Base-by-base conservation (phyloP, 2,329 filamentous ascomycete genomes). In the Colletotrichum simmondsii region DNA sequence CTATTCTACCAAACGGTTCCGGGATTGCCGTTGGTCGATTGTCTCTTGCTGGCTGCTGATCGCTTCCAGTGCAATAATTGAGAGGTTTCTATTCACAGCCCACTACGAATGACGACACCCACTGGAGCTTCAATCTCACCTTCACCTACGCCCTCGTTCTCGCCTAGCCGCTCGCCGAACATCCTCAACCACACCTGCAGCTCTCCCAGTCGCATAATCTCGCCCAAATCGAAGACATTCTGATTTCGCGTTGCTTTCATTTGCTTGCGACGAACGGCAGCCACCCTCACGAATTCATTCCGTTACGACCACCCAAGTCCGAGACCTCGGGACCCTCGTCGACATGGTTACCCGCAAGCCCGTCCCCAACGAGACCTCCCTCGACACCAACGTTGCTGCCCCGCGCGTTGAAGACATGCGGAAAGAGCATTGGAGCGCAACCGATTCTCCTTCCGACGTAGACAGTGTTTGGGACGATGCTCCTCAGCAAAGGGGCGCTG, bases 311-410 rank as follows among this genome's bases (percentile, higher is more conserved):
- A 10, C 49, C 49, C 68, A 52, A 58, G 62, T 72, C 68, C 70
- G 70, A 68, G 68, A 65, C 61, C 24, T 53, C 66, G 64, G 67
- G 63, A 62, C 71, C 52, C 68, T 72, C 46, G 72, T 68, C 77
- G 79, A 75, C 60, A 87, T 86, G 85, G 84, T 86, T 56, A 78
- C 81, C 71, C 82, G 83, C 74, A 85, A 85, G 74, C 79, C 83
- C 7, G 65, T 81, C 26, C 79, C 83, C 49, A 75, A 78, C 22
- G 77, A 79, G 67, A 75, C 77, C 28, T 67, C 75, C 24, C 69
- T 77, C 63, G 77, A 79, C 72, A 75, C 79, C 30, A 74, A 67
- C 66, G 70, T 75, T 8, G 71, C 75, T 8, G 71, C 76, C 37
- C 74, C 77, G 19, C 77, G 70, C 19, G 75, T 79, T 72, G 77